Base-by-base conservation (phyloP, 192 early-diverging fungal genomes). In the Glomus cerebriforme region DNA sequence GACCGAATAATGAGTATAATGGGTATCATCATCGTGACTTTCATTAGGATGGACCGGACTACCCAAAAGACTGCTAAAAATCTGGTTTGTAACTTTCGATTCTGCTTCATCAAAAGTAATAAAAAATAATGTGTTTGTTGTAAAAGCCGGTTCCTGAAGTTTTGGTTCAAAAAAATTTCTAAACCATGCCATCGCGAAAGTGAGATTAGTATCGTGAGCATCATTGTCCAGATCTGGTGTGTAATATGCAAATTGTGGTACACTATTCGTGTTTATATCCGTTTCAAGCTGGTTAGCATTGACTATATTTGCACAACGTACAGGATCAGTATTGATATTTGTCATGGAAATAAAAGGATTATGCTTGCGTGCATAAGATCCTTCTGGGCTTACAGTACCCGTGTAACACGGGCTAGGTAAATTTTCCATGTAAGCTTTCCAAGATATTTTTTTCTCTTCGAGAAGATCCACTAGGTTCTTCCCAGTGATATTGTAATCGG, bases 281-380 rank as follows among this genome's bases (percentile, higher is more conserved):
- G 62, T 82, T 24, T 82, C 79, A 34, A 93, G 72, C 79, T 93
- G 86, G 29, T 81, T 80, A 27, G 83, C 79, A 64, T 81, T 81
- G 7, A 93, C 92, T 67, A 93, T 87, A 1, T 90, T 92, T 58
- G 86, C 85, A 79, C 91, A 92, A 19, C 88, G 85, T 34, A 85
- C 74, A 7, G 87, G 26, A 81, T 92, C 87, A 54, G 27, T 78
- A 17, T 71, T 47, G 67, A 94, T 90, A 37, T 80, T 81, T 49
- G 74, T 83, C 75, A 90, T 89, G 26, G 83, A 85, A 62, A 92
- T 86, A 79, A 94, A 92, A 9, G 93, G 93, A 80, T 92, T 92
- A 83, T 94, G 93, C 79, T 93, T 94, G 66, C 93, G 83, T 67
- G 80, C 75, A 82, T 91, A 91, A 12, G 85, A 39, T 34, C 82